Evolutionary conservation across 305 asterid genomes (phyloP).

Genomic region (Solanum hybrid): DNA sequence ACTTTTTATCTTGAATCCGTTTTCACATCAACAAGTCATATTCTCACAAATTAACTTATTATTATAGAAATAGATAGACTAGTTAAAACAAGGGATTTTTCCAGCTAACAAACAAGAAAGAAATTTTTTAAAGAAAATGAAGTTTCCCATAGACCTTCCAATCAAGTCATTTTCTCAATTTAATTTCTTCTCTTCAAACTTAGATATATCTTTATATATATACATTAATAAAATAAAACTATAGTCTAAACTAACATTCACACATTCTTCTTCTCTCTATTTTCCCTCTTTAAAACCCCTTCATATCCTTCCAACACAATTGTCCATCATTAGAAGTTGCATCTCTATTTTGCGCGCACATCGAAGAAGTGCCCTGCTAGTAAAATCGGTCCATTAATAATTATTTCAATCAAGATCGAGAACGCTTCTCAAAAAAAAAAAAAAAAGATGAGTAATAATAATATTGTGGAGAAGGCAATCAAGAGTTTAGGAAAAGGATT

Average conservation of each 20-base stretch:
- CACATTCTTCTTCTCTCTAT: background rate
- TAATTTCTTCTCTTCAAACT: background rate
- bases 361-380: background rate
- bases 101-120: background rate
- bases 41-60: background rate
- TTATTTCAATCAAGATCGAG: background rate
- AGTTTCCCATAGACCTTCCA: background rate
- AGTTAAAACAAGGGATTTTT: background rate
- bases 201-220: background rate
- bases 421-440: background rate
- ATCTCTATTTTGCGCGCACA: background rate
- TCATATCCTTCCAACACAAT: background rate
- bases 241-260: background rate
- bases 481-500: conserved; percentile 79
- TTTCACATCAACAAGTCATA: background rate
- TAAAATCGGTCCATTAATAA: background rate
- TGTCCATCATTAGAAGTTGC: background rate
- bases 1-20: background rate
- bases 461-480: conserved; percentile 49
- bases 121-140: background rate
- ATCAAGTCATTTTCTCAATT: conserved; percentile 11
- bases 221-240: background rate
- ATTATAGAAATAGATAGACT: background rate
- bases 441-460: background rate
- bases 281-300: background rate